phyloP scores from a whole-genome alignment of 371 early-diverging fungal species.

The Basidiobolus meristosporus region DNA sequence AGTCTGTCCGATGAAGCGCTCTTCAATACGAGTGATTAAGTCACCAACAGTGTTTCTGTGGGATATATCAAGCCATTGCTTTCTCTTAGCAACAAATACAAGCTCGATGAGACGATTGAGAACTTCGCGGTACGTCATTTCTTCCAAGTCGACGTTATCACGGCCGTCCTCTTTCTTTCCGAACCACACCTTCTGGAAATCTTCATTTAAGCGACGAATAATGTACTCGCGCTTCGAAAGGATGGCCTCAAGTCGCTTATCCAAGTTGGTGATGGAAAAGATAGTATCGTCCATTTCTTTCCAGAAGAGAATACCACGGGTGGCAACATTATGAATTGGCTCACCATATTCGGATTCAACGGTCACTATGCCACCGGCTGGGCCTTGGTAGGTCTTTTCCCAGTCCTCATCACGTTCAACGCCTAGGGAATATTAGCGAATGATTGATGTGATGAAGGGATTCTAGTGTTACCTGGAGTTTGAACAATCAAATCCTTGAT shows the following conservation, averaged over 20 bases:
- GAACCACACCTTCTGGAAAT: slow-evolving; percentile 91
- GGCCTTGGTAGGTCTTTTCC: slow-evolving; percentile 85
- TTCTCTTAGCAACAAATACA: slow-evolving; percentile 55
- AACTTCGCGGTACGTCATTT: slow-evolving; percentile 89
- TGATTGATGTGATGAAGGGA: no score
- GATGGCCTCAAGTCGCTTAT: slow-evolving; percentile 66
- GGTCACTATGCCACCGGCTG: slow-evolving; percentile 80
- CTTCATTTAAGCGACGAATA: slow-evolving; percentile 74
- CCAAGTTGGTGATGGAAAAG: slow-evolving; percentile 58
- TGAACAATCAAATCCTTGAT: slow-evolving; percentile 84
- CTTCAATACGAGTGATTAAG: slow-evolving; percentile 75
- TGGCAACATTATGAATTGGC: slow-evolving; percentile 94
- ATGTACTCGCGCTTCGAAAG: slow-evolving; percentile 80
- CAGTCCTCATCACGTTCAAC: slow-evolving; percentile 46
- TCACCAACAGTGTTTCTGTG: slow-evolving; percentile 72
- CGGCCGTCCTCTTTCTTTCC: slow-evolving; percentile 60
- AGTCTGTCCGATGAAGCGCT: slow-evolving; percentile 45
- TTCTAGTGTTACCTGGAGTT: slow-evolving; percentile 55
- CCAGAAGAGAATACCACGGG: slow-evolving; percentile 84
- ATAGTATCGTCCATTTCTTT: slow-evolving; percentile 88
- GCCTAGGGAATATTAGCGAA: no score
- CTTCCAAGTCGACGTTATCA: slow-evolving; percentile 49
- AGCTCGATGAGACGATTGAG: slow-evolving; percentile 65
- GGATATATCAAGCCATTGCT: slow-evolving; percentile 74
- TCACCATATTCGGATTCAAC: slow-evolving; percentile 90